Conservation (phyloP, 2,329 filamentous ascomycete genomes). For the Ophiocordyceps polyrhachis-furcata region DNA sequence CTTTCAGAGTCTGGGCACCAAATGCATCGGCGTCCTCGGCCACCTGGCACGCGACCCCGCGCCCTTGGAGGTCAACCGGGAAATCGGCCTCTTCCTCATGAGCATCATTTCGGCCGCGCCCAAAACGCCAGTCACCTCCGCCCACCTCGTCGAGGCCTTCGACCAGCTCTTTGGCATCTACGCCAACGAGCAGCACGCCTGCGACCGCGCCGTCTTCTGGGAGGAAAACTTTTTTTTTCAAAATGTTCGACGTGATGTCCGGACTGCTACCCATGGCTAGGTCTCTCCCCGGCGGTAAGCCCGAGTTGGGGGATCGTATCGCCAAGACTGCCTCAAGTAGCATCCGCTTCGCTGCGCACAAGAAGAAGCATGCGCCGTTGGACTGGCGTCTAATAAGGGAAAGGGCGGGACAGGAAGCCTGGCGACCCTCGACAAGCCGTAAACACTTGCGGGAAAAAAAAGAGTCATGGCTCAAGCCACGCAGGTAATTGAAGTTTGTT, state of each 20-base stretch:
- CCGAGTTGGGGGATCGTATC: conserved; percentile 38
- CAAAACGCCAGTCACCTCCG: conserved; percentile 30
- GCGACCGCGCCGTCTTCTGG: conserved; percentile 47
- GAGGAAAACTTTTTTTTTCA: conserved; percentile 37
- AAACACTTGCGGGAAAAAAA: too few relatives aligned
- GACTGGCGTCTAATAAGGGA: too few relatives aligned
- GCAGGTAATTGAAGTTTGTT: too few relatives aligned
- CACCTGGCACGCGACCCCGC: conserved; percentile 39
- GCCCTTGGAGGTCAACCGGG: conserved; percentile 34
- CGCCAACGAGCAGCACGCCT: conserved; percentile 37
- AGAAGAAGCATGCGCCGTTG: conserved; percentile 33
- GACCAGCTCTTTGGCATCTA: conserved; percentile 53
- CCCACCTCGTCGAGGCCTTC: conserved; percentile 43
- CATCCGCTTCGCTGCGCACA: conserved; percentile 43
- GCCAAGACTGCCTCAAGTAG: conserved; percentile 45
- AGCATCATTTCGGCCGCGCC: conserved; percentile 32
- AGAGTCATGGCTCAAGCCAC: too few relatives aligned
- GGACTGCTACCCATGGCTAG: conserved; percentile 38
- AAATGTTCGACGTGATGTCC: conserved; percentile 34
- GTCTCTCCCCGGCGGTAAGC: conserved; percentile 36
- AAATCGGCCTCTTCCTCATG: conserved; percentile 44
- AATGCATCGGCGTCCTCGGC: conserved; percentile 48
- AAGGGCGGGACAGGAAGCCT: too few relatives aligned
- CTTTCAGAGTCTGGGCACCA: conserved; percentile 44
- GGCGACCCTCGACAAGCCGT: too few relatives aligned